Evolutionary conservation across 2,329 filamentous ascomycete genomes (phyloP), one percentile per base, ranked within the genome.

Genomic region (Thielaviopsis punctulata): DNA sequence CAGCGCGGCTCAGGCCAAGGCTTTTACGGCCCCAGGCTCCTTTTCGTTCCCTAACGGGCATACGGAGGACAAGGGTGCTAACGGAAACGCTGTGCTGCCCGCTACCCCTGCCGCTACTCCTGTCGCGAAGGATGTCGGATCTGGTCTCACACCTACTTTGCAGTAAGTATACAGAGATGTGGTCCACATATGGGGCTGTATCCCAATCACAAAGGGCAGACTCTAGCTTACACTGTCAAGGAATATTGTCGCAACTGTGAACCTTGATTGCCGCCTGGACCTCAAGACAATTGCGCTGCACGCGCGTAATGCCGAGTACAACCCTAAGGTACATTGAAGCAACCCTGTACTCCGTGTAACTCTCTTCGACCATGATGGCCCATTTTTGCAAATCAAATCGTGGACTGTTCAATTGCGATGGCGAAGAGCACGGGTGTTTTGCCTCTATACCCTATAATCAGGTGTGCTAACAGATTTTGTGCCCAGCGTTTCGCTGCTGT

Each of bases 221-320:
- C 76, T 79, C 65, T 67, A 60, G 61, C 63, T 62, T 63, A 52
- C 52, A 18, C 19, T 54, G 57, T 64, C 56, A 87, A 93, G 87
- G 82, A 95, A 96, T 73, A 95, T 96, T 72, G 90, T 96, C 69
- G 90, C 92, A 60, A 98, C 92, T 61, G 92, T 96, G 73, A 96
- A 96, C 69, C 78, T 96, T 64, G 87, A 93, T 74, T 95, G 90
- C 72, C 89, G 90, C 61, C 73, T 96, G 71, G 92, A 98, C 67
- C 77, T 98, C 60, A 96, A 96, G 84, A 96, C 92, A 62, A 96
- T 98, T 67, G 92, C 92, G 62, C 77, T 96, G 66, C 92, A 98
- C 69, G 92, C 92, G 58, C 83, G 92, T 70, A 98, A 96, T 68
- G 92, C 92, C 58, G 92, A 96, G 75, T 95, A 95, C 76, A 95